Conservation (phyloP, 176 grass and related monocot genomes). For the Oryza punctata region DNA sequence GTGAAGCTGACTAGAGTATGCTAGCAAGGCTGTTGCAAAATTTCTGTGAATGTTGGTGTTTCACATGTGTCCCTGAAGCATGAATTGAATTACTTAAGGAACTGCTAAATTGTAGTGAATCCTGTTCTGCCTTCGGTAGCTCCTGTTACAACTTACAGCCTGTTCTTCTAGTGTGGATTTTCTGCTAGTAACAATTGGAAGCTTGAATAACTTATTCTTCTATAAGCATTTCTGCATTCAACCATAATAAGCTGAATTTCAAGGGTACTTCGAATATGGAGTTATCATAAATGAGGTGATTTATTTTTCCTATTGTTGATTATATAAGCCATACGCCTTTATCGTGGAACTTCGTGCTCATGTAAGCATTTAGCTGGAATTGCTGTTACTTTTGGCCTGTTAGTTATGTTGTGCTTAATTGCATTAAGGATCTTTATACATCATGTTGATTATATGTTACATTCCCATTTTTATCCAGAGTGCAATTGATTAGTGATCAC, state of each 20-base stretch:
- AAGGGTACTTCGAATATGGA: background rate
- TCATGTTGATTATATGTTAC: background rate
- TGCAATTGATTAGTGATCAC: background rate
- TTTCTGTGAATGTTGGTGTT: background rate
- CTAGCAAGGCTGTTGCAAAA: background rate
- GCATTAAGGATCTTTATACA: background rate
- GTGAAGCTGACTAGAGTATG: background rate
- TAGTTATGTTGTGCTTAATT: background rate
- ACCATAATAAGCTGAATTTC: background rate
- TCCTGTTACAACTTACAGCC: background rate
- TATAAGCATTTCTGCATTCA: constrained; percentile 5
- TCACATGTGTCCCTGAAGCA: background rate
- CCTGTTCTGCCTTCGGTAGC: background rate
- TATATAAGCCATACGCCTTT: background rate
- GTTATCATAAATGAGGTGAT: background rate
- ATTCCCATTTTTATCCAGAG: background rate
- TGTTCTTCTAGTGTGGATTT: background rate
- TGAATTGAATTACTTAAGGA: background rate
- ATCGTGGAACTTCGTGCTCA: background rate
- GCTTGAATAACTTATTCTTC: background rate
- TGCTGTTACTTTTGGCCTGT: constrained; percentile 7
- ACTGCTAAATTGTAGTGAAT: background rate
- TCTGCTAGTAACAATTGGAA: background rate
- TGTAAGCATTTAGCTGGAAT: background rate
- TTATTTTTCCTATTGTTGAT: constrained; percentile 18